Percentiles rank a stretch among this genome's conserved stretches.
Evolutionary conservation across 257 asterid genomes (phyloP).

Genomic region (Perilla frutescens): DNA sequence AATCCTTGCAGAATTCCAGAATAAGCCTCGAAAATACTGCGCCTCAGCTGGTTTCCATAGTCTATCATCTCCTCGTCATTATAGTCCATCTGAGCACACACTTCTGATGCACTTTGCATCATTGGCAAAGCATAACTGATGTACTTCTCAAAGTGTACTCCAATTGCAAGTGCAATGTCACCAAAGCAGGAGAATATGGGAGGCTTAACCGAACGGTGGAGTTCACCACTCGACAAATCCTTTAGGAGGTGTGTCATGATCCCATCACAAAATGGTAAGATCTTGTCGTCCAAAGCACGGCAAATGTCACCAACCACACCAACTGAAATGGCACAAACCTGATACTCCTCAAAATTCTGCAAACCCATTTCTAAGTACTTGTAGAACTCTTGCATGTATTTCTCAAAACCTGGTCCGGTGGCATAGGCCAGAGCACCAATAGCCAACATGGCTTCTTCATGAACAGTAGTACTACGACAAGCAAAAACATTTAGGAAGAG

Average conservation of each 20-base stretch:
- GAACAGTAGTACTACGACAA: constrained; percentile 84
- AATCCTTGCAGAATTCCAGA: constrained; percentile 91
- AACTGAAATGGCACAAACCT: constrained; percentile 83
- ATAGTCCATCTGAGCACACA: constrained; percentile 66
- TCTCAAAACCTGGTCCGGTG: constrained; percentile 65
- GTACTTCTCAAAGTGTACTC: constrained; percentile 75
- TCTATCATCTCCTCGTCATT: constrained; percentile 81
- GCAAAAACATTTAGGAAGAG: constrained; percentile 78
- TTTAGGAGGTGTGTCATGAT: constrained; percentile 78
- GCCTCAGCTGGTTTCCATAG: constrained; percentile 73
- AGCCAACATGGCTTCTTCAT: constrained; percentile 93
- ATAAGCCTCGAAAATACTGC: constrained; percentile 84
- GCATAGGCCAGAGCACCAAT: constrained; percentile 88
- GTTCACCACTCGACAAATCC: constrained; percentile 70
- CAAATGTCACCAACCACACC: constrained; percentile 94
- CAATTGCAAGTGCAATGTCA: constrained; percentile 84
- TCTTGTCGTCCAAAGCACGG: constrained; percentile 78
- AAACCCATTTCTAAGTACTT: constrained; percentile 83
- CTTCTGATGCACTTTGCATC: constrained; percentile 79
- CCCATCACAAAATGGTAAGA: constrained; percentile 78
- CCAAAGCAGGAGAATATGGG: constrained; percentile 88
- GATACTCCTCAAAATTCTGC: constrained; percentile 87
- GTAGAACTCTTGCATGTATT: constrained; percentile 78
- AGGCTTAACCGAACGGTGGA: constrained; percentile 83
- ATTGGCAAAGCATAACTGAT: constrained; percentile 64